Base-by-base conservation (phyloP, 768 basidiomycete genomes). In the Wakefieldia striispora region DNA sequence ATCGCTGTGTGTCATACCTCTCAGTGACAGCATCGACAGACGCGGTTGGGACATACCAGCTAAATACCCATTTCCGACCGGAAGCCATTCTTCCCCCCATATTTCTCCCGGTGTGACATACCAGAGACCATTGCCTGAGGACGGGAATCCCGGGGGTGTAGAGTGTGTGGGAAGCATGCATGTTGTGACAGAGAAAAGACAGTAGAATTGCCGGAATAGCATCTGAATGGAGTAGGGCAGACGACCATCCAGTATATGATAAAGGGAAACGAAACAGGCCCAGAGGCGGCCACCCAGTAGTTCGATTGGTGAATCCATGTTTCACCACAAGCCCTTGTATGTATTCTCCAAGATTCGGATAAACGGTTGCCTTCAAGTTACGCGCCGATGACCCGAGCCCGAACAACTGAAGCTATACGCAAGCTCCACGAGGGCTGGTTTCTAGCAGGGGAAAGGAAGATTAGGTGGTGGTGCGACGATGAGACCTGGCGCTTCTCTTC, bases 121-220 rank as follows among this genome's bases (percentile, higher is more conserved):
- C 87, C 87, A 89, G 24, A 89, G 70, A 6, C 80, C 86, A 66
- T 89, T 88, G n/a, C 87, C 87, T 12, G 83, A 82, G 4, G 69
- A 54, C 0, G 87, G 87, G 58, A 89, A 86, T n/a, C 73, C 76
- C 20, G 64, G 45, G 26, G 76, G 76, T 5, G 63, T 51, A 27
- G 68, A 55, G 35, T 24, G 29, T 5, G 50, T 40, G 50, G 55
- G 42, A 37, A 50, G 56, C 12, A 50, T 33, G 20, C 63, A 68
- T 12, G 56, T 57, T 20, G 63, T 40, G 16, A 54, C 24, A 14
- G 55, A 23, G 24, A 63, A 17, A 27, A 65, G n/a, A 45, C 59
- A 68, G 16, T 51, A 50, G 16, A 68, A 11, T 36, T 35, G 57
- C 42, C 50, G 54, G 42, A 64, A 46, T 35, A 60, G 14, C 19